Evolutionary conservation across 2,329 filamentous ascomycete species (phyloP), one percentile per base, ranked within the genome.

Genomic region (Colletotrichum cuscutae): DNA sequence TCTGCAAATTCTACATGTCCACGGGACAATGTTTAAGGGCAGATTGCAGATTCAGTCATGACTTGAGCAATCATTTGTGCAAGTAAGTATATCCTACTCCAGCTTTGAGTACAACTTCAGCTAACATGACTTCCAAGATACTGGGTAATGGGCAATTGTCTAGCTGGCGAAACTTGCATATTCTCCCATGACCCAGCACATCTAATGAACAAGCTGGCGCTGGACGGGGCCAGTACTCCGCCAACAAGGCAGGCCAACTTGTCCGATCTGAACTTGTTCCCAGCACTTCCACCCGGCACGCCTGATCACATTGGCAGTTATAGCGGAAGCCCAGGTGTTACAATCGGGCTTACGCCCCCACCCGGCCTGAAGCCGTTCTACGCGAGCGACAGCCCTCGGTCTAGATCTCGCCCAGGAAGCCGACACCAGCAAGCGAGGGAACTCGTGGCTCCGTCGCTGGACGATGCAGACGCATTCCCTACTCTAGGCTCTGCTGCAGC

Each of bases 1-100:
- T 98, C 54, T 99, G 97, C 89, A 97, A 98, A 83, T 99, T 98
- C 82, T 98, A 95, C 87, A 87, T 99, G 75, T 96, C 95, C 11
- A 97, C 94, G 8, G 97, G 97, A n/a, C 94, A 97, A 82, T 99
- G 97, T 81, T 91, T 98, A 65, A 91, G 97, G 72, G 96, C 96
- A 73, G 97, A 99, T 82, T 99, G 97, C 82, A 93, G 96, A 71
- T 99, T 98, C 83, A 98, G 95, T 77, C 97, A 99, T 82, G 96
- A 99, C 81, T 89, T 98, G 57, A 97, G 94, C 80, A 97, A 94
- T 79, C 97, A 98, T 79, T 89, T 99, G 74, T 99, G 97, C 95
- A 98, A 98, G 94, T 97, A 87, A 89, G 94, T 93, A 49, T 46
- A 26, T 59, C 6, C 26, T 13, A 3, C 49, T 7, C 15, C 46